Conservation (phyloP, 2,329 filamentous ascomycete species). For the Chalaropsis thielavioides region DNA sequence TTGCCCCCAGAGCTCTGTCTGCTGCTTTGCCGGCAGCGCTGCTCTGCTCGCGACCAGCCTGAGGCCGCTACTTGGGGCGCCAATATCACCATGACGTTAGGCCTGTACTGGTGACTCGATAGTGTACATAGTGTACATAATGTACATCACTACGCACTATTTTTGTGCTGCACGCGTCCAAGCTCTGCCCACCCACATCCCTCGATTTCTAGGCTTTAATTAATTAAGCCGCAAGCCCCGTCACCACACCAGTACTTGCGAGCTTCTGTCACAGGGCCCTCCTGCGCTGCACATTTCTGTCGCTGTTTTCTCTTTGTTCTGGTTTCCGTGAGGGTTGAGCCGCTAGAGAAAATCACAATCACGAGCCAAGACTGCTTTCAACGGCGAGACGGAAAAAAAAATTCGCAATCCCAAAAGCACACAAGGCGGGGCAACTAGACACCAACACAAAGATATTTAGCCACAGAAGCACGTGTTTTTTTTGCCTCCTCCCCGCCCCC, state of each 20-base stretch:
- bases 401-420: background rate
- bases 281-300: background rate
- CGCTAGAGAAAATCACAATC: background rate
- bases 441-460: constrained; percentile 2
- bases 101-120: background rate
- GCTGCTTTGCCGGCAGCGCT: background rate
- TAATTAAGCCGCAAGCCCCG: background rate
- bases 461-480: constrained; percentile 8
- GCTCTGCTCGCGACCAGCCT: background rate
- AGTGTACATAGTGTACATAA: no score
- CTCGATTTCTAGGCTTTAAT: background rate
- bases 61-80: background rate
- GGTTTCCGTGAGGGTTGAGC: background rate
- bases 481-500: constrained; percentile 4
- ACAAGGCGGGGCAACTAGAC: constrained; percentile 2
- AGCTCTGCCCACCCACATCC: background rate
- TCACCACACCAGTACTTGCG: background rate
- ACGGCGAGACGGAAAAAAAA: background rate
- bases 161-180: background rate
- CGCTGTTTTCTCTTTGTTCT: background rate
- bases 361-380: background rate
- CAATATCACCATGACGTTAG: background rate
- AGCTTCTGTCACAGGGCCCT: no score
- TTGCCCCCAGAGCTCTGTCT: background rate
- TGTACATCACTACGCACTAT: no score